A percentile compares a stretch with the other conserved stretches of the same genome.
Evolutionary conservation across 768 basidiomycete genomes (phyloP).

Genomic region (Calocybe cyanea): DNA sequence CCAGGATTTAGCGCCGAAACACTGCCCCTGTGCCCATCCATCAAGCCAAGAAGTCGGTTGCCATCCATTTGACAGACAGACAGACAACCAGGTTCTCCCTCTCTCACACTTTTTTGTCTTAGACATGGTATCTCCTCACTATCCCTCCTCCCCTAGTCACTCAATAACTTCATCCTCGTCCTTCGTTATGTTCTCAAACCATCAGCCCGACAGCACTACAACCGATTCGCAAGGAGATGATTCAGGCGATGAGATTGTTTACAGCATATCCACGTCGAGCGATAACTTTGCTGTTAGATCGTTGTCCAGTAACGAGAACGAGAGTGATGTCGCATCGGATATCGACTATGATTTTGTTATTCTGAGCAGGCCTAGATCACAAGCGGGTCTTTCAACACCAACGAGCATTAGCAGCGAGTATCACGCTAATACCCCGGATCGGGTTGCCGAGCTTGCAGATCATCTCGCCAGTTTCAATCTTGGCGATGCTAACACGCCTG

Average conservation of each 20-base stretch:
- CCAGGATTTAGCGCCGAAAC: too few relatives aligned
- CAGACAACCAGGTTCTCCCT: too few relatives aligned
- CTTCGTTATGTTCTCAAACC: constrained; percentile 18
- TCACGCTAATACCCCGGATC: constrained; percentile 3
- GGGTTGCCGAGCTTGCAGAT: constrained; percentile 9
- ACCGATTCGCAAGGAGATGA: constrained; percentile 24
- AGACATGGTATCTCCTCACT: too few relatives aligned
- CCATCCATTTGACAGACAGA: constrained; percentile 6
- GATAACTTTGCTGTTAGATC: too few relatives aligned
- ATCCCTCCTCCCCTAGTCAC: too few relatives aligned
- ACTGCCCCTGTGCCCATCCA: too few relatives aligned
- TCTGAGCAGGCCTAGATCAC: constrained; percentile 22
- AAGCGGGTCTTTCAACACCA: constrained; percentile 10
- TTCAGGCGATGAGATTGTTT: constrained; percentile 59
- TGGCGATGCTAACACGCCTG: background rate
- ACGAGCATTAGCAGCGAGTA: constrained; percentile 3
- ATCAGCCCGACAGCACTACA: constrained; percentile 10
- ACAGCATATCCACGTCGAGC: constrained; percentile 40
- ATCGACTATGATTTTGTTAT: constrained; percentile 54
- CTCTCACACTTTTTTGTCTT: too few relatives aligned
- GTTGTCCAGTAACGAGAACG: too few relatives aligned
- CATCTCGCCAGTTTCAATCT: constrained; percentile 11
- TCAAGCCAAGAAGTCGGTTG: too few relatives aligned
- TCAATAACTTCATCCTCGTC: constrained; percentile 23
- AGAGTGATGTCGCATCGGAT: too few relatives aligned